phyloP scores from a whole-genome alignment of 257 asterid species.

The Plantago major region DNA sequence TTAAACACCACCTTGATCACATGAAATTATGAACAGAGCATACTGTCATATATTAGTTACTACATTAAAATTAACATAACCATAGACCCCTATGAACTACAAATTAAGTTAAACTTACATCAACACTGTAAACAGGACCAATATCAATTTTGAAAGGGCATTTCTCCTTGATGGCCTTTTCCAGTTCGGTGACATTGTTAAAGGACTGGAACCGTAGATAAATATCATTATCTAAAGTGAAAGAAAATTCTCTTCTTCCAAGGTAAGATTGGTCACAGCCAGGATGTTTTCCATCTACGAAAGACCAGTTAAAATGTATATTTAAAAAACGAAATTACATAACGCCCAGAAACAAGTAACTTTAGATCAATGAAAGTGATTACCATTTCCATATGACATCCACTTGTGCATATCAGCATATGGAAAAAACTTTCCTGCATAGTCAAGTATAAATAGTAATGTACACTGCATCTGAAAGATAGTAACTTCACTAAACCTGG shows the following conservation, averaged over 20 bases:
- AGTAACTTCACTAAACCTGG: too few species aligned
- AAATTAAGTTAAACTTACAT: slow-evolving; percentile 46
- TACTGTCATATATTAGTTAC: not conserved
- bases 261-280: slow-evolving; percentile 90
- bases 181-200: slow-evolving; percentile 49
- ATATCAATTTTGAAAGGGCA: slow-evolving; percentile 83
- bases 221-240: slow-evolving; percentile 75
- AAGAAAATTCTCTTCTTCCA: slow-evolving; percentile 85
- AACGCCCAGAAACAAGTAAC: not conserved
- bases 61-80: not conserved
- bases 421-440: slow-evolving; percentile 81
- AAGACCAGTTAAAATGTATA: slow-evolving; percentile 16
- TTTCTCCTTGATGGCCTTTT: slow-evolving; percentile 66
- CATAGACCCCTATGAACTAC: slow-evolving; percentile 6
- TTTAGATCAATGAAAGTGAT: slow-evolving; percentile 4
- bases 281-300: slow-evolving; percentile 88
- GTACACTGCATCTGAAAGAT: too few species aligned
- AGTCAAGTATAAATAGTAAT: not conserved
- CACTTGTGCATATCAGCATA: slow-evolving; percentile 73
- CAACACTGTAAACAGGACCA: slow-evolving; percentile 87
- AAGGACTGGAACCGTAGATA: slow-evolving; percentile 81
- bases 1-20: too few species aligned
- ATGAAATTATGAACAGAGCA: too few species aligned
- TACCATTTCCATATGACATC: slow-evolving; percentile 94
- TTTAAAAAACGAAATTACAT: not conserved